Evolutionary conservation across 441 rosid genomes (phyloP).

Genomic region (Pelargonium fulgidum): DNA sequence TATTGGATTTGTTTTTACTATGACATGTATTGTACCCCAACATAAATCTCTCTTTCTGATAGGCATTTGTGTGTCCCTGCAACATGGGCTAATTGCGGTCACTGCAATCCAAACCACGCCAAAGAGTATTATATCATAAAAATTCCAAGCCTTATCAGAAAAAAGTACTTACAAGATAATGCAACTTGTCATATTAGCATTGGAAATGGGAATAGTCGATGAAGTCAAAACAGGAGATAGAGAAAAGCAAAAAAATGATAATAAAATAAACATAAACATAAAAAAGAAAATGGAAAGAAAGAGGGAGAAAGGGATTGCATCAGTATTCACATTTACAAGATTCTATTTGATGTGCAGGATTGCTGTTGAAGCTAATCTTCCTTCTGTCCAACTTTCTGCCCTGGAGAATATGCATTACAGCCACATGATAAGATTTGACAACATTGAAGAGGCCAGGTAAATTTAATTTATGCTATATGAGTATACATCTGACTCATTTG

Average conservation of each 20-base stretch:
- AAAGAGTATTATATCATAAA: not conserved
- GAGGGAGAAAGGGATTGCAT: not conserved
- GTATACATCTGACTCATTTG: constrained; percentile 11
- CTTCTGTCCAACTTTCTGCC: constrained; percentile 66
- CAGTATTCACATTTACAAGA: constrained; percentile 1
- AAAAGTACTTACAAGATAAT: constrained; percentile 8
- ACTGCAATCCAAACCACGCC: not conserved
- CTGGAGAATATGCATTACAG: constrained; percentile 93
- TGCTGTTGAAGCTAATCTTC: constrained; percentile 65
- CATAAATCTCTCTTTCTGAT: not conserved
- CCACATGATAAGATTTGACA: constrained; percentile 92
- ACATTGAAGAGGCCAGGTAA: constrained; percentile 80
- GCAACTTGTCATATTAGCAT: constrained; percentile 2
- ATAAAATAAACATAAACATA: not conserved
- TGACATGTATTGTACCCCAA: no score
- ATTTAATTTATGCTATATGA: constrained; percentile 10
- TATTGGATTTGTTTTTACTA: no score
- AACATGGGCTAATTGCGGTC: constrained; percentile 2
- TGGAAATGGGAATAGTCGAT: not conserved
- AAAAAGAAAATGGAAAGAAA: not conserved
- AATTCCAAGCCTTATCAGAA: constrained; percentile 2
- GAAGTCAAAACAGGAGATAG: not conserved
- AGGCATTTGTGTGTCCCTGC: not conserved
- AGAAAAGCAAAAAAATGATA: not conserved
- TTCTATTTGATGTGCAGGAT: constrained; percentile 41